Base-by-base conservation (phyloP, 2,329 filamentous ascomycete species). In the Teratosphaeria viscida region DNA sequence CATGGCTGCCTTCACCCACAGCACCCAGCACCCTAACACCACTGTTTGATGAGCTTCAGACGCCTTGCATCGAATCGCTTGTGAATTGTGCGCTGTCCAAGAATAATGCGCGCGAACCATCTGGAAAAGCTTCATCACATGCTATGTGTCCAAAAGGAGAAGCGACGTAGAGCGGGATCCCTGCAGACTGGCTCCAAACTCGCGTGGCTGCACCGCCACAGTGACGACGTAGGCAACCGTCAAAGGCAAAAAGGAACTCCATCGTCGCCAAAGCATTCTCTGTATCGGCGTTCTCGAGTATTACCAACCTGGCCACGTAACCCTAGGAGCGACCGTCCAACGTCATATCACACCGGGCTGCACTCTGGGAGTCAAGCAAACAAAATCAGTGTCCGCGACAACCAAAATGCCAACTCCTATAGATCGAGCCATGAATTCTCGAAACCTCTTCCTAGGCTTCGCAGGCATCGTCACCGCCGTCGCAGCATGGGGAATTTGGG, bases 401-500 rank as follows among this genome's bases (percentile, higher is more conserved):
- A 23, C 16, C 67, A 73, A 55, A 49, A 80, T 80, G 78, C 77
- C 78, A 29, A 80, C 78, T 14, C 76, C 77, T 56, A 73, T 80
- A 61, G 78, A 80, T 63, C 73, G 76, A 62, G 77, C 77, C 35
- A 71, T 77, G 56, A 75, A 76, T 63, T 74, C 75, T 64, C 57
- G 73, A 70, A 73, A 73, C 59, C 62, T 73, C 56, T 73, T 68
- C 67, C 59, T 76, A 86, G 89, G 86, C 19, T 96, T 96, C 71
- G 85, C 88, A 4, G 89, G 88, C 10, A 81, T 95, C 57, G 82
- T 96, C 14, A 88, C 89, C 6, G 90, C 88, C 1, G 90, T 88
- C 1, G 88, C 90, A 16, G 85, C 84, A 52, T 96, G 88, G 87
- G 82, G 84, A 19, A 92, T 96, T 67, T 95, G 88, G 86, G 90